phyloP scores from a whole-genome alignment of 208 protist species.

The Porcisia deanei region DNA sequence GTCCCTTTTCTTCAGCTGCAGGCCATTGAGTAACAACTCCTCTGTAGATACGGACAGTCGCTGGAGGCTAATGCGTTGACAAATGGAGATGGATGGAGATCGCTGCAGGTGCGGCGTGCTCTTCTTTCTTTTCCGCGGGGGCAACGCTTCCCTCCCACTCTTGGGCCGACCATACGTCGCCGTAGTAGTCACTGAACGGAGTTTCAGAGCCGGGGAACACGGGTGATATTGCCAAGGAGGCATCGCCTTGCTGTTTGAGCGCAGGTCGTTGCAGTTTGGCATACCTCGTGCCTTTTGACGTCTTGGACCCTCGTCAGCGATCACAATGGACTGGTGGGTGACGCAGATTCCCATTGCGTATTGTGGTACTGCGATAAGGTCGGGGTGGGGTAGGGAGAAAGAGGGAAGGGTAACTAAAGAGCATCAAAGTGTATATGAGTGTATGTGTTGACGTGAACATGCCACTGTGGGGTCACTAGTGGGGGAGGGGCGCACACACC shows the following conservation, averaged over 20 bases:
- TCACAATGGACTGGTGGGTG: not conserved
- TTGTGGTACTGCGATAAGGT: not conserved
- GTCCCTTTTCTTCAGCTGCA: slow-evolving; percentile 6
- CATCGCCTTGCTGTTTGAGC: not conserved
- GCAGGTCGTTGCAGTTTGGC: not conserved
- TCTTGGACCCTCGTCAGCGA: not conserved
- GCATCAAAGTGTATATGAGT: not conserved
- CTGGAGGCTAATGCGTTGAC: slow-evolving; percentile 39
- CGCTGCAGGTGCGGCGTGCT: slow-evolving; percentile 15
- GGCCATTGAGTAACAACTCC: slow-evolving; percentile 23
- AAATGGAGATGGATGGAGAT: slow-evolving; percentile 33
- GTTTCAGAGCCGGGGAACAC: slow-evolving; percentile 1
- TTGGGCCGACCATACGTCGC: slow-evolving; percentile 17
- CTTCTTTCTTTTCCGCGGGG: not conserved
- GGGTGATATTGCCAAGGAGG: not conserved
- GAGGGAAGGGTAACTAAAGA: not conserved
- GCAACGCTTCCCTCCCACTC: slow-evolving; percentile 3
- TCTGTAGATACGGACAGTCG: slow-evolving; percentile 21
- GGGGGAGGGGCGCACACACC: not conserved
- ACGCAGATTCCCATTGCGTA: slow-evolving; percentile 6
- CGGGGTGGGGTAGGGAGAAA: too few species aligned
- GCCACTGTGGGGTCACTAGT: not conserved
- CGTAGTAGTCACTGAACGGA: slow-evolving; percentile 25
- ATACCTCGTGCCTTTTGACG: not conserved
- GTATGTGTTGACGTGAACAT: not conserved